A percentile compares a stretch with the other conserved stretches of the same genome.
Conservation (phyloP, 2,329 filamentous ascomycete species). For the Cucurbitaria berberidis region DNA sequence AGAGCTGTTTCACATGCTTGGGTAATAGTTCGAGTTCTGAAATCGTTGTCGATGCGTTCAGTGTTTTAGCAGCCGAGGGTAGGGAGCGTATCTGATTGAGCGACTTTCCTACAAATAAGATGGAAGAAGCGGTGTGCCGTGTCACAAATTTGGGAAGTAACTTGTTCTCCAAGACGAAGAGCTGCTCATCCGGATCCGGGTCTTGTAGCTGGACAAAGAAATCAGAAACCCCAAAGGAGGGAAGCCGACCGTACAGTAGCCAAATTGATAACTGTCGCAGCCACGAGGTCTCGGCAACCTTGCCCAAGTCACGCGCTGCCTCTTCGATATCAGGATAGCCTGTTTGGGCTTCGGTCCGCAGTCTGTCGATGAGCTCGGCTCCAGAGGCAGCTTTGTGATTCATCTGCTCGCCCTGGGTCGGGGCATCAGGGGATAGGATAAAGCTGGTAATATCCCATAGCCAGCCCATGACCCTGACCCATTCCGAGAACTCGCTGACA, state of each 20-base stretch:
- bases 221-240: constrained; percentile 77
- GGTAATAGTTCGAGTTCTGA: constrained; percentile 67
- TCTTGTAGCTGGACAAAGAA: constrained; percentile 72
- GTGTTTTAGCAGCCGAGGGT: constrained; percentile 37
- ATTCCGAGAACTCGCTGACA: constrained; percentile 83
- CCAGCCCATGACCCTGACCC: constrained; percentile 86
- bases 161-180: constrained; percentile 44
- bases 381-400: constrained; percentile 62
- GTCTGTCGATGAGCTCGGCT: constrained; percentile 75
- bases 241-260: constrained; percentile 86
- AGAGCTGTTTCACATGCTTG: constrained; percentile 72
- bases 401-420: constrained; percentile 16
- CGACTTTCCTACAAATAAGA: constrained; percentile 89
- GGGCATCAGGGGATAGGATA: constrained; percentile 59
- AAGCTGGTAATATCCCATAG: constrained; percentile 75
- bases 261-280: constrained; percentile 87
- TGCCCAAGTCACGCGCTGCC: constrained; percentile 74
- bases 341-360: constrained; percentile 79
- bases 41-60: constrained; percentile 31
- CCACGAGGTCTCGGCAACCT: constrained; percentile 86
- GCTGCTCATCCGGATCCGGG: constrained; percentile 39
- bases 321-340: constrained; percentile 87
- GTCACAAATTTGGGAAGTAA: constrained; percentile 83
- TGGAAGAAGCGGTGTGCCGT: constrained; percentile 74
- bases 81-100: constrained; percentile 76